Evolutionary conservation across 2,329 filamentous ascomycete species (phyloP).

Genomic region (Colletotrichum incanum): DNA sequence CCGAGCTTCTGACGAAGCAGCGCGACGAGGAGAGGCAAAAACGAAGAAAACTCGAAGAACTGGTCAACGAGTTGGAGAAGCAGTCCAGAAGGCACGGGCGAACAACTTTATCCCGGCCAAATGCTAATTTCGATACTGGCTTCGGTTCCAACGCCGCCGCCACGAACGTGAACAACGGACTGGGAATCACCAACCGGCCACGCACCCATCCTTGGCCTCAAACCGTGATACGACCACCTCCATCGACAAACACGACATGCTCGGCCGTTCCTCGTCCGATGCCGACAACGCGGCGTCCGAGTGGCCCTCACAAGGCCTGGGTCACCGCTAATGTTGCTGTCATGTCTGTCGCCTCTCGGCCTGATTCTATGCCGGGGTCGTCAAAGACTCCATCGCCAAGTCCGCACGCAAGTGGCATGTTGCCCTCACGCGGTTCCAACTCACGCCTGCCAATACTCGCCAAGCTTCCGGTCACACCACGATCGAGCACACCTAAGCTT

Average conservation of each 20-base stretch:
- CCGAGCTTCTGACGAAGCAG: constrained; percentile 52
- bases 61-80: constrained; percentile 46
- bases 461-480: constrained; percentile 53
- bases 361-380: constrained; percentile 44
- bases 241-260: neutral
- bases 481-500: constrained; percentile 54
- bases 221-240: constrained; percentile 2
- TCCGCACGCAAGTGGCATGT: constrained; percentile 46
- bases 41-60: constrained; percentile 51
- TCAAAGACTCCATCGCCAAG: constrained; percentile 45
- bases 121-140: constrained; percentile 26
- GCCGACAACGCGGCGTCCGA: neutral
- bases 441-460: constrained; percentile 56
- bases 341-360: constrained; percentile 38
- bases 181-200: constrained; percentile 8
- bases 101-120: constrained; percentile 37
- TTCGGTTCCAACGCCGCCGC: neutral
- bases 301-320: constrained; percentile 23
- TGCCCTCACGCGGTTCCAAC: constrained; percentile 55
- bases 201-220: constrained; percentile 14
- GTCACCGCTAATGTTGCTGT: constrained; percentile 9
- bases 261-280: neutral
- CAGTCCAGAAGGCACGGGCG: constrained; percentile 1
- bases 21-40: constrained; percentile 55
- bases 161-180: neutral